A percentile compares a stretch with the other conserved stretches of the same genome.
Conservation (phyloP, 305 asterid species). For the Euphrasia arctica region DNA sequence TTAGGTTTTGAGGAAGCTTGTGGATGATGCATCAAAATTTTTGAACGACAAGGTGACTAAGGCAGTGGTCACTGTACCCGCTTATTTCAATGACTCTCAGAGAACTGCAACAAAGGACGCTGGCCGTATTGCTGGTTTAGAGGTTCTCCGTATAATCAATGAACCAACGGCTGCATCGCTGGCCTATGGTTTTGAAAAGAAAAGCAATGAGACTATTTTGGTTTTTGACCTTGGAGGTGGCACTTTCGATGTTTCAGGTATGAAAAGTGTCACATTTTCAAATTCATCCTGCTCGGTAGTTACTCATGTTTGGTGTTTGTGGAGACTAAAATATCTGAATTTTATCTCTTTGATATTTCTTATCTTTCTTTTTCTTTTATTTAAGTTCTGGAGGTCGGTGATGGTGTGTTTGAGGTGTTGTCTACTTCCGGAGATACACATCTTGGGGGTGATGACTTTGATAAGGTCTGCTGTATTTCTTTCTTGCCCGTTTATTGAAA, state of each 20-base stretch:
- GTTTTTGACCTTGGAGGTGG: constrained; percentile 98
- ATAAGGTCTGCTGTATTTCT: constrained; percentile 43
- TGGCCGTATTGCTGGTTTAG: constrained; percentile 98
- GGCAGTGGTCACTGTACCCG: constrained; percentile 97
- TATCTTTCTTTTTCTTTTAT: constrained; percentile 1
- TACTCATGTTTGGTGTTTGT: neutral
- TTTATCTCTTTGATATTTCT: no score
- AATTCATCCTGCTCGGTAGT: neutral
- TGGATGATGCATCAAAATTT: constrained; percentile 29
- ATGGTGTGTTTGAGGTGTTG: constrained; percentile 86
- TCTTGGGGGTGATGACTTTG: constrained; percentile 94
- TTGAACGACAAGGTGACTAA: constrained; percentile 90
- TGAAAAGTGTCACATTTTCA: neutral
- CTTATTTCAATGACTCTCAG: constrained; percentile 95
- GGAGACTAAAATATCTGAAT: neutral
- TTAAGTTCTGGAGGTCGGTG: constrained; percentile 90
- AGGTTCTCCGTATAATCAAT: constrained; percentile 88
- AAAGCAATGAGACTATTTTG: constrained; percentile 81
- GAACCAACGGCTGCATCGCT: constrained; percentile 98
- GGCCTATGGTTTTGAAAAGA: constrained; percentile 96
- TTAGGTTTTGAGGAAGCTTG: constrained; percentile 7
- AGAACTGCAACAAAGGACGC: constrained; percentile 98
- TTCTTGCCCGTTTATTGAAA: constrained; percentile 3
- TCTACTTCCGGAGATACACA: constrained; percentile 92
- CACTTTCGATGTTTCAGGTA: constrained; percentile 99